Evolutionary conservation across 2,329 filamentous ascomycete genomes (phyloP).

Genomic region (Aquanectria penicillioides): DNA sequence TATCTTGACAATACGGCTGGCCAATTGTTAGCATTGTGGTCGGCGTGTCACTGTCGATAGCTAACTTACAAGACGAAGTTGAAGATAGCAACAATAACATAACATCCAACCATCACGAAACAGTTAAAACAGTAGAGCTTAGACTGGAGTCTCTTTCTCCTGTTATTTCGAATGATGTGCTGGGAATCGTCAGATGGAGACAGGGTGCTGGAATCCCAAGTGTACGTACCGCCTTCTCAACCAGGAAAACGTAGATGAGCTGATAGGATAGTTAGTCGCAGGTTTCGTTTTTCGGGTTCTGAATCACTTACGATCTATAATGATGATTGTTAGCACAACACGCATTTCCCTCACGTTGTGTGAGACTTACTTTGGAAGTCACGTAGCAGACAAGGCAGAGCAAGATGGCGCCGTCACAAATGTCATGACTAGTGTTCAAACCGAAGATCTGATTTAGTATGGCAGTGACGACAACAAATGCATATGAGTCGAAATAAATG

Average conservation of each 20-base stretch:
- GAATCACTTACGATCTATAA: slow-evolving; percentile 16
- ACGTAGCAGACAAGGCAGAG: slow-evolving; percentile 71
- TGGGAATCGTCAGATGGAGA: slow-evolving; percentile 36
- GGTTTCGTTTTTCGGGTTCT: neutral
- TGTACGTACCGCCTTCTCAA: slow-evolving; percentile 68
- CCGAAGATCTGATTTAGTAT: slow-evolving; percentile 67
- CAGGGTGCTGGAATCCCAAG: neutral
- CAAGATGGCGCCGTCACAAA: slow-evolving; percentile 68
- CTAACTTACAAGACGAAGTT: slow-evolving; percentile 69
- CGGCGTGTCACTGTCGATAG: neutral
- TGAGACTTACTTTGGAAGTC: slow-evolving; percentile 64
- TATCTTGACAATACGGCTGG: slow-evolving; percentile 66
- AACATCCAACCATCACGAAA: slow-evolving; percentile 62
- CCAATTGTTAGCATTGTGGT: neutral
- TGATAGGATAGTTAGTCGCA: slow-evolving; percentile 29
- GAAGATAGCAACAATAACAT: slow-evolving; percentile 59
- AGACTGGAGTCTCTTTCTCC: slow-evolving; percentile 61
- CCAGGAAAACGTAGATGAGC: slow-evolving; percentile 71
- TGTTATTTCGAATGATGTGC: slow-evolving; percentile 66
- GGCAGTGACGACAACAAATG: slow-evolving; percentile 67
- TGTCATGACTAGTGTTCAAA: slow-evolving; percentile 58
- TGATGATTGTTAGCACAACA: neutral
- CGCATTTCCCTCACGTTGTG: neutral
- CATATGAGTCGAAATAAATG: slow-evolving; percentile 68
- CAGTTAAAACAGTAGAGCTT: slow-evolving; percentile 70